Conservation (phyloP, 1,139 yeast species). For the Hanseniaspora uvarum region DNA sequence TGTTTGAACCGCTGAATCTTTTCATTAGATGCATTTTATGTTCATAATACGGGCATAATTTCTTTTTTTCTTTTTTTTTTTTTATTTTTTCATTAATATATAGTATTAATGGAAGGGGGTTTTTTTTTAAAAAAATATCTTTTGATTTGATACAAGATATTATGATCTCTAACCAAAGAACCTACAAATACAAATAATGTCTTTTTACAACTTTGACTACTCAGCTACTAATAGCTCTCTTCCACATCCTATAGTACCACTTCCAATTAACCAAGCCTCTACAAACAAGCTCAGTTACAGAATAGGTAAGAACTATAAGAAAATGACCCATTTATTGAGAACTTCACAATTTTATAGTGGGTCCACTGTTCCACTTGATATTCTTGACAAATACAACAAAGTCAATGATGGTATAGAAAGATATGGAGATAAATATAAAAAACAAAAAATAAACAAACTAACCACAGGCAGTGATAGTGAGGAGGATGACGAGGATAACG, state of each 20-base stretch:
- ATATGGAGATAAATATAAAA: slow-evolving; percentile 63
- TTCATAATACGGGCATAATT: neutral
- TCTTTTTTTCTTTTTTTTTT: neutral
- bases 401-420: slow-evolving; percentile 52
- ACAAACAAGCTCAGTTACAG: slow-evolving; percentile 46
- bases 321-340: slow-evolving; percentile 46
- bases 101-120: no score
- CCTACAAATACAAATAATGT: neutral
- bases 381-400: slow-evolving; percentile 16
- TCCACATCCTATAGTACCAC: slow-evolving; percentile 30
- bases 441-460: slow-evolving; percentile 38
- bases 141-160: neutral
- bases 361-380: slow-evolving; percentile 15
- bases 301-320: slow-evolving; percentile 55
- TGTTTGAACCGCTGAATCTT: no score
- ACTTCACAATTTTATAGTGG: slow-evolving; percentile 79
- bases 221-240: slow-evolving; percentile 15
- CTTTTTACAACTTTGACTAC: slow-evolving; percentile 10
- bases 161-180: neutral
- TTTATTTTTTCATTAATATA: neutral
- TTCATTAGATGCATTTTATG: neutral
- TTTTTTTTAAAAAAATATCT: no score
- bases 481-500: neutral
- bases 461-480: slow-evolving; percentile 30
- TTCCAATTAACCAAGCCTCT: slow-evolving; percentile 59